Base-by-base conservation (phyloP, 2,329 filamentous ascomycete species). In the Colletotrichum truncatum region DNA sequence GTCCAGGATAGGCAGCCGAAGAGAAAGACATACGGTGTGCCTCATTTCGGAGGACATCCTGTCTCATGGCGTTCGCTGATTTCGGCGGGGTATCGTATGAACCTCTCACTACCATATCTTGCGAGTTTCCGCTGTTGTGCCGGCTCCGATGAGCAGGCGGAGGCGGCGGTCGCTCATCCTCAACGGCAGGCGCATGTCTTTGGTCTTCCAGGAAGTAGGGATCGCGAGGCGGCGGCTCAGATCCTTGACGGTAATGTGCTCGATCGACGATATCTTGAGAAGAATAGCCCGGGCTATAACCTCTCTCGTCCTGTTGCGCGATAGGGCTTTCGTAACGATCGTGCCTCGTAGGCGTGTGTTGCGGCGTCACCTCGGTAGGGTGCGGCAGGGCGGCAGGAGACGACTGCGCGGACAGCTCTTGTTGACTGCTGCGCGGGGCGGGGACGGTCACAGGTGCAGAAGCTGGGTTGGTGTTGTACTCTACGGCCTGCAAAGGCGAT, bases 21-120 rank as follows among this genome's bases (percentile, higher is more conserved):
- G 81, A 74, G 14, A 78, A 73, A 0, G 85, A 85, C 41, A 85
- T 78, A 41, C 87, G 80, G 71, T 88, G 86, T 4, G 87, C 86
- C 71, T 88, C 86, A 56, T 77, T 86, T 64, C 83, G 81, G 67
- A 89, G 72, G 10, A 89, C 86, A 59, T 88, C 86, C 43, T 87
- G 85, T 59, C 86, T 81, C 85, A 89, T 88, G 2, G 79, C 79
- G 1, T 78, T 78, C 2, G 78, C 77, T 3, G 77, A 75, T 70
- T 84, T 85, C 16, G 78, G 73, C 3, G 79, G 74, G 4, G 72
- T 66, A 28, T 86, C 84, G 58, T 77, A 81, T 46, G 75, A 76
- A 51, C 71, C 72, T 52, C 82, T 81, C 25, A 79, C 76, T 4
- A 77, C 70, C 41, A 77, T 68, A 23, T 85, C 84, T 58, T 81